These are phyloP conservation scores for Plasmodium inui DNA, from an alignment of 169 alveolate species.

Conservation along the genomic window DNA sequence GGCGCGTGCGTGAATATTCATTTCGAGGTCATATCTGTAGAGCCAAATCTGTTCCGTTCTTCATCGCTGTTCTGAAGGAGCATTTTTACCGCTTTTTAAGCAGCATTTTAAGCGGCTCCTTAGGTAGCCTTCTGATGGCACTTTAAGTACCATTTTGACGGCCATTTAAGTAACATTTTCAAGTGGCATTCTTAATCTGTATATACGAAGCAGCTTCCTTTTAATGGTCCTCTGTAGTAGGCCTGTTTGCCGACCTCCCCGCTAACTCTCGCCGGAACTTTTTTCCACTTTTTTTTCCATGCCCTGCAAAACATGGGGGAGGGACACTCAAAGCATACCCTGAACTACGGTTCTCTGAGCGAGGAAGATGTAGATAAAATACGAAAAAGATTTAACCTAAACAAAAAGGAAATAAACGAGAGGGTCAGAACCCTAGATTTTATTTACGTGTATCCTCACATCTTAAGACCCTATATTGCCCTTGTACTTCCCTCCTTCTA, in stretches of 20 bases:
- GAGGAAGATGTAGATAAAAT: constrained; percentile 54
- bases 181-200: neutral
- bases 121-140: neutral
- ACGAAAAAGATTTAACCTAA: constrained; percentile 51
- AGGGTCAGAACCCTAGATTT: constrained; percentile 44
- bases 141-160: neutral
- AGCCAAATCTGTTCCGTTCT: neutral
- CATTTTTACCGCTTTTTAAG: neutral
- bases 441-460: constrained; percentile 44
- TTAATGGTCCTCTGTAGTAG: neutral
- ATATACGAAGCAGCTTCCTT: neutral
- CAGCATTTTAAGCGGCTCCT: neutral
- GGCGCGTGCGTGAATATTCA: neutral
- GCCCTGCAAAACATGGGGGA: constrained; percentile 64
- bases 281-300: neutral
- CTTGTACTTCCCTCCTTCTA: constrained; percentile 66
- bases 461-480: constrained; percentile 71
- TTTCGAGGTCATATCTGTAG: neutral
- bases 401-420: constrained; percentile 55
- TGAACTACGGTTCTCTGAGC: constrained; percentile 53
- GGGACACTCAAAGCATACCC: constrained; percentile 48
- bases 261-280: neutral
- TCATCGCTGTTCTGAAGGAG: neutral
- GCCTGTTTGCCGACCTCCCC: neutral
- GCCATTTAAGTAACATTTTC: neutral